A percentile compares a stretch with the other conserved stretches of the same genome.
These are phyloP conservation scores for Phytophthora hibernalis DNA, from an alignment of 352 stramenopile species.

Conservation along the genomic window DNA sequence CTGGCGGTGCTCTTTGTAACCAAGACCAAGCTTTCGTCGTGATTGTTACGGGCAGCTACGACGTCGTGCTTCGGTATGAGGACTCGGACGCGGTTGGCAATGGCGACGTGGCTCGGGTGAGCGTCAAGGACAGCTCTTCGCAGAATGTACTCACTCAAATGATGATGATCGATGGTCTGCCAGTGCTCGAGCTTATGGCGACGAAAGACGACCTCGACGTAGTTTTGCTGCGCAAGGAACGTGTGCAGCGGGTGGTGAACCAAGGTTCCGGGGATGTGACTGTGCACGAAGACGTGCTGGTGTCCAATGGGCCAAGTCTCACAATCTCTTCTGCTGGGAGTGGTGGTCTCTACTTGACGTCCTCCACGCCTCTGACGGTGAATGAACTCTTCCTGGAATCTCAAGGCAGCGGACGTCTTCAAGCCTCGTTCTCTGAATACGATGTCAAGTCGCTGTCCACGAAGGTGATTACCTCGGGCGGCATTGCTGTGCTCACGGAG, in stretches of 20 bases:
- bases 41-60: slow-evolving; percentile 31
- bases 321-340: slow-evolving; percentile 9
- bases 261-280: slow-evolving; percentile 27
- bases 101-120: slow-evolving; percentile 29
- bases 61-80: slow-evolving; percentile 28
- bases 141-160: slow-evolving; percentile 4
- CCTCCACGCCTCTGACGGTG: slow-evolving; percentile 11
- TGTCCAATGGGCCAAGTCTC: slow-evolving; percentile 20
- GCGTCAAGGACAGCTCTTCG: not conserved
- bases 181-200: slow-evolving; percentile 24
- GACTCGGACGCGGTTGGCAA: not conserved
- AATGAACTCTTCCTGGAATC: slow-evolving; percentile 12
- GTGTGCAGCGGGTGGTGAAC: slow-evolving; percentile 20
- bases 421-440: slow-evolving; percentile 22
- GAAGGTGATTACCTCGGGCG: slow-evolving; percentile 13
- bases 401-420: slow-evolving; percentile 25
- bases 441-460: slow-evolving; percentile 19
- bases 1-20: slow-evolving; percentile 10
- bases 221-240: slow-evolving; percentile 25
- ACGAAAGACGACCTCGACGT: slow-evolving; percentile 18
- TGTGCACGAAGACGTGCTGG: slow-evolving; percentile 20
- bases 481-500: not conserved
- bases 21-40: slow-evolving; percentile 22
- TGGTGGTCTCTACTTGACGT: slow-evolving; percentile 19
- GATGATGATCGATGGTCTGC: slow-evolving; percentile 21